Conservation (phyloP, 345 rosid genomes). For the Syzygium aqueum region DNA sequence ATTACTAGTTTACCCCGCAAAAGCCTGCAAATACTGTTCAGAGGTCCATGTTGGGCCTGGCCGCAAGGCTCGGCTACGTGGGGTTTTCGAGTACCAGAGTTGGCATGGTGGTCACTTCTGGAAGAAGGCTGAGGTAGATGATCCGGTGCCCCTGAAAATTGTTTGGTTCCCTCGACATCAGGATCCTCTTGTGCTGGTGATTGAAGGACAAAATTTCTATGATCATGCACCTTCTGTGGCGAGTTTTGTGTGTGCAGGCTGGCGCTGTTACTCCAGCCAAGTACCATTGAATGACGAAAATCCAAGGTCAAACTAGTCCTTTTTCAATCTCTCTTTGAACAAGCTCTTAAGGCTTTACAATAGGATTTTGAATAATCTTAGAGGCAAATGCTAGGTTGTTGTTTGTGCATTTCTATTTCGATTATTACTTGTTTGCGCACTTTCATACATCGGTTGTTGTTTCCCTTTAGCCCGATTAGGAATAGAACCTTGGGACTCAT, state of each 20-base stretch:
- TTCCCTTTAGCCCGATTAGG: too few relatives aligned
- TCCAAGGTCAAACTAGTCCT: slow-evolving; percentile 44
- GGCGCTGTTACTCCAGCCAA: slow-evolving; percentile 50
- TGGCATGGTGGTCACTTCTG: slow-evolving; percentile 76
- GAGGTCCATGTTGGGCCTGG: slow-evolving; percentile 91
- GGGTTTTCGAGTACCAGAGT: slow-evolving; percentile 71
- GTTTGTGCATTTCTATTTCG: too few relatives aligned
- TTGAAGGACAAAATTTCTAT: slow-evolving; percentile 55
- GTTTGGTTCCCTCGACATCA: slow-evolving; percentile 78
- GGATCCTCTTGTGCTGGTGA: slow-evolving; percentile 59
- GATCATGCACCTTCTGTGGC: slow-evolving; percentile 85
- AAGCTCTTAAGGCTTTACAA: too few relatives aligned
- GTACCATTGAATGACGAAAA: slow-evolving; percentile 65
- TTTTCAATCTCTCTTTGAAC: not conserved
- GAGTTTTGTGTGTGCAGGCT: slow-evolving; percentile 65
- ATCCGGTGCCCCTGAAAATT: slow-evolving; percentile 66
- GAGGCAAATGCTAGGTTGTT: too few relatives aligned
- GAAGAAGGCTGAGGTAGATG: slow-evolving; percentile 69
- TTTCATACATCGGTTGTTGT: too few relatives aligned
- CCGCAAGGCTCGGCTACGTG: slow-evolving; percentile 71
- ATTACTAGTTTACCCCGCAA: slow-evolving; percentile 55
- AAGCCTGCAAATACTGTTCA: slow-evolving; percentile 66
- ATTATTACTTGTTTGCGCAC: too few relatives aligned
- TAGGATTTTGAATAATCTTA: too few relatives aligned
- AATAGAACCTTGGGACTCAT: too few relatives aligned